Evolutionary conservation across 2,329 filamentous ascomycete genomes (phyloP).

Genomic region (Colletotrichum navitas): DNA sequence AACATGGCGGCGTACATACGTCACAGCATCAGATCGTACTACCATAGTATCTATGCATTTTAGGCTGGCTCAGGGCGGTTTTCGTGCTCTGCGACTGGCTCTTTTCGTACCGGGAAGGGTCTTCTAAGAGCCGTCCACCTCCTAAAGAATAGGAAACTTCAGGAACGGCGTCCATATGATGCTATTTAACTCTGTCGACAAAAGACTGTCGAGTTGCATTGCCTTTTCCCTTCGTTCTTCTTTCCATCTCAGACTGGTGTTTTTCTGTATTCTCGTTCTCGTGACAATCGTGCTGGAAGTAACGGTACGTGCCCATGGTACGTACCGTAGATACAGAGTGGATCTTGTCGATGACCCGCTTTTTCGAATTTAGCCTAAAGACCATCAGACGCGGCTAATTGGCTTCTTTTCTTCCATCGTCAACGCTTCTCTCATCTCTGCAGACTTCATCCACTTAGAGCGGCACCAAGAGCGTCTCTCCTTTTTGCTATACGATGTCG

Average conservation of each 20-base stretch:
- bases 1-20: not conserved
- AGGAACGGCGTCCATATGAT: not conserved
- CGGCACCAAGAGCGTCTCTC: not conserved
- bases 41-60: not conserved
- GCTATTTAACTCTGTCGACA: not conserved
- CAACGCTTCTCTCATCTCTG: slow-evolving; percentile 12
- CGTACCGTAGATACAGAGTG: slow-evolving; percentile 7
- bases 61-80: slow-evolving; percentile 24
- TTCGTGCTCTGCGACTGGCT: slow-evolving; percentile 36
- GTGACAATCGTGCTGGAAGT: not conserved
- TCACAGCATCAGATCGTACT: not conserved
- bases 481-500: not conserved
- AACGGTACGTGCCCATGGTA: not conserved
- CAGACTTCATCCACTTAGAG: slow-evolving; percentile 4
- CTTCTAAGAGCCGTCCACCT: slow-evolving; percentile 13
- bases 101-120: slow-evolving; percentile 11
- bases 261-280: not conserved
- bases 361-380: slow-evolving; percentile 42
- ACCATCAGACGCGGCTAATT: slow-evolving; percentile 38
- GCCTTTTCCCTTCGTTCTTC: not conserved
- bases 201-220: not conserved
- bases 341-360: slow-evolving; percentile 32
- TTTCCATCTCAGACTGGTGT: not conserved
- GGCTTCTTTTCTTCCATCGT: slow-evolving; percentile 30
- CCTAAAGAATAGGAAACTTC: not conserved